A percentile compares a stretch with the other conserved stretches of the same genome.
Evolutionary conservation across 768 basidiomycete genomes (phyloP).

Genomic region (Cystobasidium onofrii): DNA sequence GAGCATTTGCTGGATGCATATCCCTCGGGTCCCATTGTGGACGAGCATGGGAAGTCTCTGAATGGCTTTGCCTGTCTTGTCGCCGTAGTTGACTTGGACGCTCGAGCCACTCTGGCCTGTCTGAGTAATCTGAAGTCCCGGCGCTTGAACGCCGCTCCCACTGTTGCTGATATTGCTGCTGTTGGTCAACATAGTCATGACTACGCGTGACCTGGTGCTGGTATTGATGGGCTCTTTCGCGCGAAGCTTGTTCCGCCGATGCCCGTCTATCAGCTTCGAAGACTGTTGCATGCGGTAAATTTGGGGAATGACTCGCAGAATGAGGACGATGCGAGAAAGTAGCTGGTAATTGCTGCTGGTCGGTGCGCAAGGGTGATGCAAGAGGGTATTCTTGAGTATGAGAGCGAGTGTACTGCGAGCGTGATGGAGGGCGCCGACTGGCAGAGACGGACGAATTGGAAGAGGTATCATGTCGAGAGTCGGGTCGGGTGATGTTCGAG

Average conservation of each 20-base stretch:
- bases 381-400: background rate
- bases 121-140: background rate
- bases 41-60: background rate
- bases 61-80: background rate
- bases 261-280: background rate
- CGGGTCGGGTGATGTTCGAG: background rate
- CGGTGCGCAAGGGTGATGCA: background rate
- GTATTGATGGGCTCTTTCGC: background rate
- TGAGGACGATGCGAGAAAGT: background rate
- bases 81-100: background rate
- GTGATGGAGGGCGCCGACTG: background rate
- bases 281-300: background rate
- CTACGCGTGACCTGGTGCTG: background rate
- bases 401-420: background rate
- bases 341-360: background rate
- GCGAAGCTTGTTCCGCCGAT: background rate
- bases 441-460: conserved; percentile 2
- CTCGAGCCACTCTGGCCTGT: background rate
- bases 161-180: conserved; percentile 3
- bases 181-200: background rate
- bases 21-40: background rate
- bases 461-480: conserved; percentile 5
- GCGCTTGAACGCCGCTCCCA: conserved; percentile 25
- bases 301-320: background rate
- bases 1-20: background rate